Percentiles rank a stretch among this genome's conserved stretches.
These are phyloP conservation scores for Phyllosticta citribraziliensis DNA, from an alignment of 2,329 filamentous ascomycete species.

Conservation along the genomic window DNA sequence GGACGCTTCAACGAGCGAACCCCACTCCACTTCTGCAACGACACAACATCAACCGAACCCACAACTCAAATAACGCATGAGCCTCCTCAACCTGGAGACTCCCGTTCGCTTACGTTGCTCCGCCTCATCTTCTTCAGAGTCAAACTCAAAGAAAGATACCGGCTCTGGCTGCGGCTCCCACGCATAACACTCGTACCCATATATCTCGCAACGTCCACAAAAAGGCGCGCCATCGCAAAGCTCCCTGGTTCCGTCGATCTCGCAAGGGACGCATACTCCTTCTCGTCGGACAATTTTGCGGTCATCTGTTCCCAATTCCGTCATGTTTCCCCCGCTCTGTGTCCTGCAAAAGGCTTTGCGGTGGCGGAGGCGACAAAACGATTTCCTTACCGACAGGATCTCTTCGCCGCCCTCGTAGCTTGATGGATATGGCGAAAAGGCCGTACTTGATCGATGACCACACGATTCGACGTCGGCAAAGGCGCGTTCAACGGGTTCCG, in stretches of 20 bases:
- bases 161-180: background rate
- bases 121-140: background rate
- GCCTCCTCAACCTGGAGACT: background rate
- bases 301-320: background rate
- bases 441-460: background rate
- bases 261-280: background rate
- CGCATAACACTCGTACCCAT: background rate
- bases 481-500: background rate
- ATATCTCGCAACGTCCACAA: background rate
- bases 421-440: background rate
- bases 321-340: background rate
- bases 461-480: background rate
- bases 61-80: background rate
- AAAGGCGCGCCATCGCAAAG: background rate
- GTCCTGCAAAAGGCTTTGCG: background rate
- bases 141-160: background rate
- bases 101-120: background rate
- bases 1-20: background rate
- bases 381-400: too few species aligned
- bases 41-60: background rate
- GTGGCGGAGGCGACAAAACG: too few species aligned
- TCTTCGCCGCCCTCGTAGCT: too few species aligned
- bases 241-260: background rate
- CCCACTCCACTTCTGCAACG: background rate
- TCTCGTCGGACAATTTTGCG: background rate